Evolutionary conservation across 768 basidiomycete species (phyloP).

Genomic region (Hygrocybe punicea): DNA sequence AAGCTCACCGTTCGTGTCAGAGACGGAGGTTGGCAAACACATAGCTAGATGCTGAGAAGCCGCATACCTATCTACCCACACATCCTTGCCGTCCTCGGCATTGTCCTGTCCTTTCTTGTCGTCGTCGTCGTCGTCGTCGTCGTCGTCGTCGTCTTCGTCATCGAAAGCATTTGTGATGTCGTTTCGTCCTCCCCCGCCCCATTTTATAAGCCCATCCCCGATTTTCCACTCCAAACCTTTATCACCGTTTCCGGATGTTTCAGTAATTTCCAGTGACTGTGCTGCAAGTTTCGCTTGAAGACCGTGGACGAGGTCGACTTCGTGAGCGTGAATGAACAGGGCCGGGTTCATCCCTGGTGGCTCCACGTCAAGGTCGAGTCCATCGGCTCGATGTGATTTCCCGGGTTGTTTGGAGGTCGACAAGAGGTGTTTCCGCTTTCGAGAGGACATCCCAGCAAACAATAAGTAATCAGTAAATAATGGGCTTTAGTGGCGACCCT

Average conservation of each 20-base stretch:
- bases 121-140: constrained; percentile 24
- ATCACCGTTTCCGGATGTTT: constrained; percentile 3
- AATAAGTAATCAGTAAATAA: too few relatives aligned
- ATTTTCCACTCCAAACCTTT: constrained; percentile 18
- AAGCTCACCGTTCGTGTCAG: not conserved
- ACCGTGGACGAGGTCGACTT: constrained; percentile 67
- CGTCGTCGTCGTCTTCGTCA: constrained; percentile 5
- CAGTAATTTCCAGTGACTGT: constrained; percentile 34
- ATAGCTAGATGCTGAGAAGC: constrained; percentile 17
- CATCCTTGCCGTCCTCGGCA: constrained; percentile 20
- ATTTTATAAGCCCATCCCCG: constrained; percentile 35
- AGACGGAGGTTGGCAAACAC: not conserved
- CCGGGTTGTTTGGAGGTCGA: not conserved
- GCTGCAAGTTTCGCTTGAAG: constrained; percentile 41
- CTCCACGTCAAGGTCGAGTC: not conserved
- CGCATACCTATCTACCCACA: constrained; percentile 87
- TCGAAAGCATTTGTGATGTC: not conserved
- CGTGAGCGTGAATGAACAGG: constrained; percentile 66
- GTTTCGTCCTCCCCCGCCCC: constrained; percentile 18
- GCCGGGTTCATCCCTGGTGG: constrained; percentile 20
- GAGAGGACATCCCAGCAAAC: not conserved
- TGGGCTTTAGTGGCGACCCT: too few relatives aligned
- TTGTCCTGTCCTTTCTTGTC: constrained; percentile 6
- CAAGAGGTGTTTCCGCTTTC: constrained; percentile 6
- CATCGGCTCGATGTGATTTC: not conserved